A percentile compares a stretch with the other conserved stretches of the same genome.
Evolutionary conservation across 495 filamentous ascomycete species (phyloP).

Genomic region (Lepraria neglecta): DNA sequence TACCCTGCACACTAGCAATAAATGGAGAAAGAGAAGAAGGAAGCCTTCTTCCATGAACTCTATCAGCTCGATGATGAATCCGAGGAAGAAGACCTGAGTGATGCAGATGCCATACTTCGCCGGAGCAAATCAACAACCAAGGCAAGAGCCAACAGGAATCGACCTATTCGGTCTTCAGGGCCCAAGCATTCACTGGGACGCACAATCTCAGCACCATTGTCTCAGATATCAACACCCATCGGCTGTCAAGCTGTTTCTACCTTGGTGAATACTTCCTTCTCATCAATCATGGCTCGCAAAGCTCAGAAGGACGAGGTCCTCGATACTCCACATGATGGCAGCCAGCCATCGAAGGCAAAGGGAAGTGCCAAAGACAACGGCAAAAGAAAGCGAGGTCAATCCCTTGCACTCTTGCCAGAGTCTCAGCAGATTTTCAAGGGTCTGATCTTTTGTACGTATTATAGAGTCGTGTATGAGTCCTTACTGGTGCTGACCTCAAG

Average conservation of each 20-base stretch:
- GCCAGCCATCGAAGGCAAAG: slow-evolving; percentile 19
- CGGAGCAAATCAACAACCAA: slow-evolving; percentile 3
- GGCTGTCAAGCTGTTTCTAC: neutral
- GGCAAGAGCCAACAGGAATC: neutral
- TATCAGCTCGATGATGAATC: slow-evolving; percentile 39
- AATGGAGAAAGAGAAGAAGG: slow-evolving; percentile 33
- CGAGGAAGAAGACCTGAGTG: slow-evolving; percentile 34
- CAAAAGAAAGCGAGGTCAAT: slow-evolving; percentile 46
- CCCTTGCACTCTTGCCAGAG: slow-evolving; percentile 46
- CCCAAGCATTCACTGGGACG: slow-evolving; percentile 1
- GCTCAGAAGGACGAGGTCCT: neutral
- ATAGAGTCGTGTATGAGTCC: neutral
- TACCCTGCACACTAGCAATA: slow-evolving; percentile 13
- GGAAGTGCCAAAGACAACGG: slow-evolving; percentile 28
- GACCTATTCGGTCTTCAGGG: neutral
- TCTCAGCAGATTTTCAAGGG: slow-evolving; percentile 59
- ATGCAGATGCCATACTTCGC: slow-evolving; percentile 10
- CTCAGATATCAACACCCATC: neutral
- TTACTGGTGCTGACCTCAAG: neutral
- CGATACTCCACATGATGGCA: slow-evolving; percentile 7
- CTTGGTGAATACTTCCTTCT: slow-evolving; percentile 3
- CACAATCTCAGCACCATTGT: slow-evolving; percentile 19
- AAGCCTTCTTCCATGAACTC: slow-evolving; percentile 42
- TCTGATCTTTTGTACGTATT: slow-evolving; percentile 54
- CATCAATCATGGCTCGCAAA: neutral